phyloP scores from a whole-genome alignment of 257 asterid species.

The Primulina eburnea region DNA sequence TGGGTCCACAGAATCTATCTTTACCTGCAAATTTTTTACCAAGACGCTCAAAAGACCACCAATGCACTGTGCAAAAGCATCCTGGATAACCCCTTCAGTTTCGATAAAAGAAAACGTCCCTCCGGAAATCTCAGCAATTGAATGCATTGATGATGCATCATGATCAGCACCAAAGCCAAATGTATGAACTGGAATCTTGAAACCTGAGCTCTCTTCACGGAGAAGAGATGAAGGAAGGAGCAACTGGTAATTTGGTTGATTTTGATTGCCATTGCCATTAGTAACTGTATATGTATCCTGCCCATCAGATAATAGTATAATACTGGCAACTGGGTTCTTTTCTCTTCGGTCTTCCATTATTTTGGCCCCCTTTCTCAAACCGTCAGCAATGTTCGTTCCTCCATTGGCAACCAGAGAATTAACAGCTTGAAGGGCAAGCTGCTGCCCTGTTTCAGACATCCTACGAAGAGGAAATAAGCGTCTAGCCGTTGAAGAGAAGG shows the following conservation, averaged over 20 bases:
- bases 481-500: constrained; percentile 93
- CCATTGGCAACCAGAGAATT: constrained; percentile 89
- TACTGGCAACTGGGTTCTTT: constrained; percentile 80
- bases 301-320: constrained; percentile 87
- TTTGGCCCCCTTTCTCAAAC: constrained; percentile 88
- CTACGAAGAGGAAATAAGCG: constrained; percentile 86
- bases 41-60: constrained; percentile 95
- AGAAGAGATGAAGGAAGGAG: constrained; percentile 76
- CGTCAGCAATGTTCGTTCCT: constrained; percentile 96
- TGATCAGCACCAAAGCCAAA: constrained; percentile 71
- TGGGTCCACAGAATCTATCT: constrained; percentile 55
- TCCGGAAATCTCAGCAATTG: constrained; percentile 88
- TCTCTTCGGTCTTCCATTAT: constrained; percentile 30
- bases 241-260: constrained; percentile 48
- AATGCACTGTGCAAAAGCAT: constrained; percentile 98
- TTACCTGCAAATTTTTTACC: constrained; percentile 66
- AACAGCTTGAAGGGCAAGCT: constrained; percentile 84
- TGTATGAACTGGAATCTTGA: constrained; percentile 82
- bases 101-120: constrained; percentile 97
- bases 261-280: constrained; percentile 29
- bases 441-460: constrained; percentile 88
- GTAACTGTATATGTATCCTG: constrained; percentile 90
- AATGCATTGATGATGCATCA: constrained; percentile 58
- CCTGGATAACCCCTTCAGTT: constrained; percentile 92
- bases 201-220: constrained; percentile 44